Evolutionary conservation across 1,284 basidiomycete species (phyloP), one percentile per base, ranked within the genome.

Genomic region (Macrocystidia cucumis): DNA sequence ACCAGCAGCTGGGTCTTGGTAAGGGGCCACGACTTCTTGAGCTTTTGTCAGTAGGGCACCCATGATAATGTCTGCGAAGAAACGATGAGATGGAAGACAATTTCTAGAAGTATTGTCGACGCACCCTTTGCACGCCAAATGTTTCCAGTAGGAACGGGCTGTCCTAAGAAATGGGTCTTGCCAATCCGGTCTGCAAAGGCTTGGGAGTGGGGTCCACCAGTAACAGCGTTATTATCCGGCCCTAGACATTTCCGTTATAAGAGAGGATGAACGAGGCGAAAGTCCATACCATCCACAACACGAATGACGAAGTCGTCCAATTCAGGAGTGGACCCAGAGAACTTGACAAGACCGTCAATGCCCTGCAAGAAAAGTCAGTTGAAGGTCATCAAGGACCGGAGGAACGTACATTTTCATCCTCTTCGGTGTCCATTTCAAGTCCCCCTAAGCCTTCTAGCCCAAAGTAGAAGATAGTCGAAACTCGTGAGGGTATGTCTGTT

Each of bases 81-180:
- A n/a, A 41, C 35, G 23, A 17, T 32, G 28, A 32, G 34, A 33
- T 22, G 37, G 37, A 9, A 32, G 12, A 32, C 11, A 25, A 11
- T 8, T 14, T 17, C 4, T 13, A 32, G 9, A 9, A 13, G 29
- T 6, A 18, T 21, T 32, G 19, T n/a, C 20, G 12, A 29, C 12
- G 22, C 34, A 84, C 89, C 83, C 67, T 86, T 85, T 2, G 87
- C 90, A 60, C 79, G 72, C 92, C 92, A 96, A 5, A 91, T 62
- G 12, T 75, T 65, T 3, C 81, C 84, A 5, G 71, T 53, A 3
- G 74, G 67, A 4, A 85, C 62, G 4, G 72, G 70, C 22, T 76
- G 63, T 3, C 89, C 90, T 1, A 77, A 46, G 50, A 75, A 86
- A 38, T 87, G 78, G 0, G 86, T 84, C 51, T 77, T 89, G 11